These are phyloP conservation scores for Backusella circina DNA, from an alignment of 192 early-diverging fungal species.

Conservation along the genomic window DNA sequence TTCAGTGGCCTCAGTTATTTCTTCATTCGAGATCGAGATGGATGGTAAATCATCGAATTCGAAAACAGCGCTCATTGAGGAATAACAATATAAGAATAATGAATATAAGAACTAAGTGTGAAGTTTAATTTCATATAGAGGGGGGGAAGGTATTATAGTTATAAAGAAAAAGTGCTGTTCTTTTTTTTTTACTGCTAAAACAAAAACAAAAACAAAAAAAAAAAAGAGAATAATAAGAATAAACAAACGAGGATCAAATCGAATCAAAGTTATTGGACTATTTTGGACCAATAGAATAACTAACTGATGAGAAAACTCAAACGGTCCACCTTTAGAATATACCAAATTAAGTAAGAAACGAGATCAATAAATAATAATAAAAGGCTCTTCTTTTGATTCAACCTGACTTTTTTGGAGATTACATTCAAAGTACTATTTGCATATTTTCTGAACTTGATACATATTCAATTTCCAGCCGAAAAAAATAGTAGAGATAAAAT, in stretches of 20 bases:
- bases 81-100: neutral
- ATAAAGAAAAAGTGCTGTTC: neutral
- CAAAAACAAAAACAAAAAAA: neutral
- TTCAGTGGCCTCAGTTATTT: neutral
- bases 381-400: neutral
- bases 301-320: neutral
- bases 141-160: neutral
- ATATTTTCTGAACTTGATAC: neutral
- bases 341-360: neutral
- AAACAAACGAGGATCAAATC: neutral
- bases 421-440: neutral
- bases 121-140: constrained; percentile 1
- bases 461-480: neutral
- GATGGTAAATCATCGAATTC: constrained; percentile 42
- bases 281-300: neutral
- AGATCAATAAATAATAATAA: neutral
- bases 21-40: constrained; percentile 27
- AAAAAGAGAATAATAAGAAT: neutral
- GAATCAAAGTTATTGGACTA: neutral
- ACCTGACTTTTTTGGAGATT: neutral
- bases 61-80: constrained; percentile 40
- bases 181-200: neutral
- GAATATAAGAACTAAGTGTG: neutral
- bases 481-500: neutral
- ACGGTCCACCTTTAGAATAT: neutral